Conservation (phyloP, 2,329 filamentous ascomycete genomes). For the Penicillium sp. region DNA sequence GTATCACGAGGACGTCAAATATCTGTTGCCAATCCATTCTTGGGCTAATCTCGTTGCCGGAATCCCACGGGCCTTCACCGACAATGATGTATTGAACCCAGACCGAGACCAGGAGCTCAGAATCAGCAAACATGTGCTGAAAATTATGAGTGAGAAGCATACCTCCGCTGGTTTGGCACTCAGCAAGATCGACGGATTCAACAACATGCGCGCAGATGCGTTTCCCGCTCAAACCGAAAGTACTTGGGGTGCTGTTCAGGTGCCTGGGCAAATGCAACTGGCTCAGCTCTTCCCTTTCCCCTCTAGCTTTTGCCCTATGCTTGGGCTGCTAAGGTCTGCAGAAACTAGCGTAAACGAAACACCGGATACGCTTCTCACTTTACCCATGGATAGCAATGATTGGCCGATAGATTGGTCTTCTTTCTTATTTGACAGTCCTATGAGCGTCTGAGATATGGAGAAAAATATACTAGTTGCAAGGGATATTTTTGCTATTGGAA, state of each 20-base stretch:
- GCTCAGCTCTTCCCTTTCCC: conserved; percentile 1
- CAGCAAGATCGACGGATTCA: neutral
- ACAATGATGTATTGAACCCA: conserved; percentile 3
- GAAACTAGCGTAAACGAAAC: neutral
- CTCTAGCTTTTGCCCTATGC: conserved; percentile 1
- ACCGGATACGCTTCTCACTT: neutral
- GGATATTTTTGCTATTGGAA: neutral
- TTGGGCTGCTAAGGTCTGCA: neutral
- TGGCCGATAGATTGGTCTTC: conserved; percentile 5
- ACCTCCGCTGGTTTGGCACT: neutral
- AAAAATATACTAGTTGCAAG: neutral
- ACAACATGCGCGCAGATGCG: neutral
- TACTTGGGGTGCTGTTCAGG: neutral
- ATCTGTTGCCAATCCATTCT: conserved; percentile 6
- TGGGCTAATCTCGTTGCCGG: conserved; percentile 10
- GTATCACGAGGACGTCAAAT: conserved; percentile 6
- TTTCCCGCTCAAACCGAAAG: neutral
- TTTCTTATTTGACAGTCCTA: neutral
- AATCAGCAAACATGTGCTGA: conserved; percentile 3
- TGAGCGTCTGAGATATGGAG: neutral
- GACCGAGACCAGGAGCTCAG: conserved; percentile 1
- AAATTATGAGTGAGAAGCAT: conserved; percentile 10
- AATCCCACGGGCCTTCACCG: conserved; percentile 8
- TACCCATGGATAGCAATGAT: neutral
- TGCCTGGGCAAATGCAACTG: neutral